Conservation (phyloP, 1,139 yeast species). For the Candida pseudoviswanathii region DNA sequence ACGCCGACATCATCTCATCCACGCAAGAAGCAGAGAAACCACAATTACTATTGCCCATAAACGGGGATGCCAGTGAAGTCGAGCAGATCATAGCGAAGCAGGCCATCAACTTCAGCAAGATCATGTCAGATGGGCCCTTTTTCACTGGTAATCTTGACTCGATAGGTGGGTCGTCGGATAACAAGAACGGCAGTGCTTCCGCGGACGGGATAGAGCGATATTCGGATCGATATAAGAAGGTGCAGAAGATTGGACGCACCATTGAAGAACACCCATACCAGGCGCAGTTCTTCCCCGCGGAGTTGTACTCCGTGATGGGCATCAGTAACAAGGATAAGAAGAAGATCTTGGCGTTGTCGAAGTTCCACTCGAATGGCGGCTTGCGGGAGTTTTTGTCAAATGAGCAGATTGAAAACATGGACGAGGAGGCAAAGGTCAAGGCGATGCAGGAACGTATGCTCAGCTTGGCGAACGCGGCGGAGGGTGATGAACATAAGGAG, state of each 20-base stretch:
- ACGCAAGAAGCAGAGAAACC: slow-evolving; percentile 39
- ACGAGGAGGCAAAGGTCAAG: slow-evolving; percentile 34
- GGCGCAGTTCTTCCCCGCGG: slow-evolving; percentile 73
- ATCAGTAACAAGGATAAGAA: slow-evolving; percentile 54
- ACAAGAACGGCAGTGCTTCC: slow-evolving; percentile 20
- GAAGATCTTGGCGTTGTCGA: slow-evolving; percentile 54
- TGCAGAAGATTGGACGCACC: slow-evolving; percentile 73
- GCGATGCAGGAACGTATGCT: slow-evolving; percentile 60
- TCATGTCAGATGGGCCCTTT: slow-evolving; percentile 75
- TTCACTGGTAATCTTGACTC: slow-evolving; percentile 57
- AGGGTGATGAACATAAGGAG: slow-evolving; percentile 34
- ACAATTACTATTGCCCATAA: slow-evolving; percentile 61
- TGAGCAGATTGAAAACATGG: slow-evolving; percentile 20
- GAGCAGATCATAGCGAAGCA: slow-evolving; percentile 70
- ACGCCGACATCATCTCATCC: slow-evolving; percentile 52
- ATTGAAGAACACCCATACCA: slow-evolving; percentile 83
- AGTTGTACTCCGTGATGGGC: slow-evolving; percentile 76
- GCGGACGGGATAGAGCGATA: slow-evolving; percentile 70
- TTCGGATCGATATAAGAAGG: slow-evolving; percentile 72
- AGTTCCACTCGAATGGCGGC: slow-evolving; percentile 51
- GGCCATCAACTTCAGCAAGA: slow-evolving; percentile 56
- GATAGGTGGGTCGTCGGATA: slow-evolving; percentile 16
- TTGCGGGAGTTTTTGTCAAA: slow-evolving; percentile 39
- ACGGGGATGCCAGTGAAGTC: slow-evolving; percentile 55
- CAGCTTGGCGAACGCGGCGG: slow-evolving; percentile 64